Evolutionary conservation across 129 eudicot genomes (phyloP).

Genomic region (Centella asiatica): DNA sequence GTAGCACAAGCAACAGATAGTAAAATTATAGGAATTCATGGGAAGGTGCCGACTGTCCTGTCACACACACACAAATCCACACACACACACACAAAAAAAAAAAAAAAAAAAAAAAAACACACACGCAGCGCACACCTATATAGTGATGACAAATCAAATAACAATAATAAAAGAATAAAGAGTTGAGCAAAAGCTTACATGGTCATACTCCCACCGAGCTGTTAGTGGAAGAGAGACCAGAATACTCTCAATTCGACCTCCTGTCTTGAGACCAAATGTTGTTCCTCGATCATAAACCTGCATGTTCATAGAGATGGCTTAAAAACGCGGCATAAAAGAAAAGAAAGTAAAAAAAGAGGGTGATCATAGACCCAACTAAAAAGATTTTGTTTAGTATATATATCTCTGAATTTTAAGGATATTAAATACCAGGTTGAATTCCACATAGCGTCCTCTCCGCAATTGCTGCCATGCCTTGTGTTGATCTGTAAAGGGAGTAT

Average conservation of each 20-base stretch:
- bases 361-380: not conserved
- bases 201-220: conserved; percentile 99
- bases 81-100: too few relatives aligned
- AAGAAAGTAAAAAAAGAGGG: not conserved
- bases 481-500: conserved; percentile 63
- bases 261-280: conserved; percentile 97
- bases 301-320: not conserved
- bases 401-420: not conserved
- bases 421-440: conserved; percentile 73
- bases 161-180: not conserved
- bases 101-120: too few relatives aligned
- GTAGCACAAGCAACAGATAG: too few relatives aligned
- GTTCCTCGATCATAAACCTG: conserved; percentile 99
- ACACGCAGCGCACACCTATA: too few relatives aligned
- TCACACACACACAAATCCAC: too few relatives aligned
- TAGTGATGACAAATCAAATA: not conserved
- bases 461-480: conserved; percentile 97
- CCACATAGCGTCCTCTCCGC: conserved; percentile 92
- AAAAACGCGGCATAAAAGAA: conserved; percentile 2
- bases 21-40: too few relatives aligned
- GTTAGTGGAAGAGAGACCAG: conserved; percentile 95
- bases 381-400: too few relatives aligned
- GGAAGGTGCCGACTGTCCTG: too few relatives aligned
- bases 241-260: conserved; percentile 97
- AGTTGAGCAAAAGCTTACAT: conserved; percentile 38